Evolutionary conservation across 2,329 filamentous ascomycete genomes (phyloP).

Genomic region (Ascochyta pisi): DNA sequence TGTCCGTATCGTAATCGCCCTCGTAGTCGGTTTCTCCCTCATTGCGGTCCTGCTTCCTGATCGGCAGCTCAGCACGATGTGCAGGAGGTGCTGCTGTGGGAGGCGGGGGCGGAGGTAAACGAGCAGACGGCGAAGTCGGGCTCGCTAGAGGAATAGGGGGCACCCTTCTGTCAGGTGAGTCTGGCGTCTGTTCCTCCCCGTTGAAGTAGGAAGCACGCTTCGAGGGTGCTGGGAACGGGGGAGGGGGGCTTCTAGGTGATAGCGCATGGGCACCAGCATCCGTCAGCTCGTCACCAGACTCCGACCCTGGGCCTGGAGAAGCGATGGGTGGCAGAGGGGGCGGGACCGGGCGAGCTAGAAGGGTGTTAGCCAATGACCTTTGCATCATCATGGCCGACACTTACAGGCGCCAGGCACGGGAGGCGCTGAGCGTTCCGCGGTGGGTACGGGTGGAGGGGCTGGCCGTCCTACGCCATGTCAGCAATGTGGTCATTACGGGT

Average conservation of each 20-base stretch:
- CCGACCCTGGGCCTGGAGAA: conserved; percentile 79
- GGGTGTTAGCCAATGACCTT: background rate
- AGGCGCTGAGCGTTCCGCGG: conserved; percentile 33
- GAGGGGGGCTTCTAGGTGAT: conserved; percentile 40
- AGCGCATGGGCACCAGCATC: conserved; percentile 45
- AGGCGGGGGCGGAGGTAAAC: conserved; percentile 58
- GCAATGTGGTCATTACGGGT: background rate
- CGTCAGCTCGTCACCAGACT: conserved; percentile 83
- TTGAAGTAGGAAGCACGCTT: conserved; percentile 53
- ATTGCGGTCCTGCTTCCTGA: conserved; percentile 64
- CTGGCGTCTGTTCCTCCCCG: conserved; percentile 43
- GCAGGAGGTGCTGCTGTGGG: conserved; percentile 49
- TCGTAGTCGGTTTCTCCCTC: conserved; percentile 93
- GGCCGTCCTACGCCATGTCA: conserved; percentile 51
- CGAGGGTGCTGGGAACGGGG: conserved; percentile 33
- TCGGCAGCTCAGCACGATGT: conserved; percentile 43
- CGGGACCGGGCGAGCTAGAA: conserved; percentile 68
- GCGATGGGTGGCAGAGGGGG: conserved; percentile 61
- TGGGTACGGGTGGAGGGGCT: conserved; percentile 37
- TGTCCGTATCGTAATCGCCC: conserved; percentile 97
- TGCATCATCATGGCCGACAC: conserved; percentile 8
- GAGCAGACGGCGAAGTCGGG: conserved; percentile 45
- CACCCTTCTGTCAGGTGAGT: conserved; percentile 42
- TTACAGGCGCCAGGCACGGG: conserved; percentile 47
- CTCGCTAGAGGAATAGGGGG: conserved; percentile 62